Percentiles rank a stretch among this genome's conserved stretches.
phyloP scores from a whole-genome alignment of 257 asterid species.

The Fraxinus excelsior region DNA sequence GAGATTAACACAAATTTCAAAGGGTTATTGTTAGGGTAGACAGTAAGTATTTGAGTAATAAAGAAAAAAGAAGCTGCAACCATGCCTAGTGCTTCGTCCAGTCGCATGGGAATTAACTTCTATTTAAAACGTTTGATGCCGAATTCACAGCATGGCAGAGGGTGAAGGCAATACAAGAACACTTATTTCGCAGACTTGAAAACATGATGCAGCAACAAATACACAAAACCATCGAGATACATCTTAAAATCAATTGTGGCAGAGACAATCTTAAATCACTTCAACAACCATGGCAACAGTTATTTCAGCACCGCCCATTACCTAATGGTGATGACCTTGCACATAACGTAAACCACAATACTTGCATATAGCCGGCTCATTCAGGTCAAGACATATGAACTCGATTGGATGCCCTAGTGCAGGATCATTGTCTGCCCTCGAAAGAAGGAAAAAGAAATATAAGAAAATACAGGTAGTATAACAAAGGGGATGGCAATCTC shows the following conservation, averaged over 20 bases:
- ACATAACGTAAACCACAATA: conserved; percentile 81
- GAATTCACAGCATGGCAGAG: not conserved
- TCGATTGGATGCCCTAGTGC: conserved; percentile 95
- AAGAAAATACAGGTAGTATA: not conserved
- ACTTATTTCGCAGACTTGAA: not conserved
- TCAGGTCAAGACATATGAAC: conserved; percentile 89
- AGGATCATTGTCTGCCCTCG: conserved; percentile 60
- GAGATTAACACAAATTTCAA: too few species aligned
- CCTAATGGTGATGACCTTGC: conserved; percentile 85
- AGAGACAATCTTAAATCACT: not conserved
- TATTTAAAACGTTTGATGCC: not conserved
- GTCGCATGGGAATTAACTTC: not conserved
- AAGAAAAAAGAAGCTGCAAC: too few species aligned
- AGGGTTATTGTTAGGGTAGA: too few species aligned
- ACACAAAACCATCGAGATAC: not conserved
- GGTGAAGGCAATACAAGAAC: not conserved
- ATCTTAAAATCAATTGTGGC: conserved; percentile 2
- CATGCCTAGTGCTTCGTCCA: not conserved
- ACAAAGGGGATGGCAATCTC: not conserved
- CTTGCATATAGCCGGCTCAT: conserved; percentile 84
- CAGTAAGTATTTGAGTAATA: too few species aligned
- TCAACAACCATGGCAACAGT: not conserved
- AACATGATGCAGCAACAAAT: not conserved
- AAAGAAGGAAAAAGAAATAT: not conserved
- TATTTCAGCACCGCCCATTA: not conserved